Base-by-base conservation (phyloP, 108 stramenopile genomes). In the Licmophora abbreviata region DNA sequence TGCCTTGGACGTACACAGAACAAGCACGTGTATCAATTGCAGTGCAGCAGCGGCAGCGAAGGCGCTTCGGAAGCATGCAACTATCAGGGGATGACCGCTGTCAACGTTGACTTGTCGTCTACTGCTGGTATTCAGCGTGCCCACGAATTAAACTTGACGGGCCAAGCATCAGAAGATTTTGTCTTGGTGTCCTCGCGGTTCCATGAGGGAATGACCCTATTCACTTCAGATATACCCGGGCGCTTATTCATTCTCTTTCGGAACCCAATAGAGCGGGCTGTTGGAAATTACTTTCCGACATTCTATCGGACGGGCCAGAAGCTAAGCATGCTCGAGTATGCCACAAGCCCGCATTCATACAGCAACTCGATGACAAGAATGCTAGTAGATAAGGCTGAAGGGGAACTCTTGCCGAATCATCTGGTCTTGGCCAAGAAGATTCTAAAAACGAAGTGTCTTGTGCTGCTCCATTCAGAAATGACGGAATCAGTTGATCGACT, bases 241-340 rank as follows among this genome's bases (percentile, higher is more conserved):
- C 40, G 69, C 9, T 17, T 69, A n/a, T 43, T 76, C 38, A 56
- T 71, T 12, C 24, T 77, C n/a, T 65, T 77, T 46, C 64, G 76
- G 36, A 54, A 77, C 53, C 76, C 76, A 23, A 44, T 77, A 0
- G 72, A 73, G 50, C 44, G 72, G 30, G 46, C 65, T 7, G 61
- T 70, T 20, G 68, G 68, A 29, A 73, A 70, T 37, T 77, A 69
- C 35, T 73, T 67, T 52, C 69, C 71, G 42, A 42, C 45, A 44
- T 63, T 57, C 1, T 77, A 73, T 29, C 46, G 44, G 31, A 68
- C 64, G 0, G 63, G 63, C 52, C 30, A 52, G 21, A 51, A 61
- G 21, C 48, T 77, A 55, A 53, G 56, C 9, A 15, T 77, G 11
- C 18, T 73, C 17, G 68, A 77, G 33, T 77, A 69, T 69, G 69